Percentiles rank a stretch among this genome's conserved stretches.
Conservation (phyloP, 2,329 filamentous ascomycete species). For the Chaetomium globosum region DNA sequence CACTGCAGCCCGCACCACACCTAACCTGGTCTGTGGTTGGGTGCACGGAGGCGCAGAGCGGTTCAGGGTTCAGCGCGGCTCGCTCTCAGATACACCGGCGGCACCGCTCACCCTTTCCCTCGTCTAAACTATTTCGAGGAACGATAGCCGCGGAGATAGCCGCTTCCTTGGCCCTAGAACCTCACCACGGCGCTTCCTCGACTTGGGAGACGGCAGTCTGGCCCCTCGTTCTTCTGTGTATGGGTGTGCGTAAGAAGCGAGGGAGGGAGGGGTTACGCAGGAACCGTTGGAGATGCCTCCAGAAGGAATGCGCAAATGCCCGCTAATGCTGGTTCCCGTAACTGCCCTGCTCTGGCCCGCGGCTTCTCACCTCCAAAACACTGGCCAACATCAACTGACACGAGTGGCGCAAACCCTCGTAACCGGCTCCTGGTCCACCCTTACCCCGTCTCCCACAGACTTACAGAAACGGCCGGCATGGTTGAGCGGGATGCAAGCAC, state of each 20-base stretch:
- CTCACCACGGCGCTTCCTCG: not conserved
- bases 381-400: not conserved
- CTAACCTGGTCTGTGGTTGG: not conserved
- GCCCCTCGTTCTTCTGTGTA: not conserved
- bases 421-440: not conserved
- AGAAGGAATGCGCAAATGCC: not conserved
- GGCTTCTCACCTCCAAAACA: not conserved
- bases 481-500: not conserved
- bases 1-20: slow-evolving; percentile 8
- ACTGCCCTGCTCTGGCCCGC: not conserved
- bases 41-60: not conserved
- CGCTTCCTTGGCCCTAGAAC: not conserved
- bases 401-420: not conserved
- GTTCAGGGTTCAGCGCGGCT: not conserved
- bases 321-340: not conserved
- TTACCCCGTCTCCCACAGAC: not conserved
- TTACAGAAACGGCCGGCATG: slow-evolving; percentile 6
- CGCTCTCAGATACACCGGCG: slow-evolving; percentile 1
- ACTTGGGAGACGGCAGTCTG: not conserved
- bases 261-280: not conserved
- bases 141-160: slow-evolving; percentile 22
- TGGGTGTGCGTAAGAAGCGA: not conserved
- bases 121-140: not conserved
- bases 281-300: not conserved
- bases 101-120: not conserved